A percentile compares a stretch with the other conserved stretches of the same genome.
These are phyloP conservation scores for Umbelopsis ramanniana DNA, from an alignment of 192 early-diverging fungal genomes.

Conservation along the genomic window DNA sequence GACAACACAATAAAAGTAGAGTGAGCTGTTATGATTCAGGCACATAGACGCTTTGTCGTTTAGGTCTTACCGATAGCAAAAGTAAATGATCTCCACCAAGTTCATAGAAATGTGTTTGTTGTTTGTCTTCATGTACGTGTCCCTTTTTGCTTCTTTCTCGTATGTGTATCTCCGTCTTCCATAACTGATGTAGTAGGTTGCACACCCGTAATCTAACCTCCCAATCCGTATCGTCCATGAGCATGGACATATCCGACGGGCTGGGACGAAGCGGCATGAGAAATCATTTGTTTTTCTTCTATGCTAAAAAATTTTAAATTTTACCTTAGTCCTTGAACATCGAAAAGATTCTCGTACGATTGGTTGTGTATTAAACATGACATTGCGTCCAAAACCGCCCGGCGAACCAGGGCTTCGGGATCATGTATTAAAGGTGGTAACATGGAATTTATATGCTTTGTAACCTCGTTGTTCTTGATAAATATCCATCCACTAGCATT, in stretches of 20 bases:
- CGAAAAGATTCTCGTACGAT: slow-evolving; percentile 48
- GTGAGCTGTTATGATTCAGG: slow-evolving; percentile 24
- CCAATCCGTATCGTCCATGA: slow-evolving; percentile 56
- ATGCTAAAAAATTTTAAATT: slow-evolving; percentile 30
- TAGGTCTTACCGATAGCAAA: slow-evolving; percentile 45
- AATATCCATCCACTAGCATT: slow-evolving; percentile 51
- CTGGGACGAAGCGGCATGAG: slow-evolving; percentile 29
- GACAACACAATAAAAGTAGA: background rate
- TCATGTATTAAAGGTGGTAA: slow-evolving; percentile 53
- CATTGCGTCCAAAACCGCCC: slow-evolving; percentile 56
- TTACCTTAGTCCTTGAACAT: slow-evolving; percentile 37
- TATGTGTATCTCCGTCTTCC: slow-evolving; percentile 45
- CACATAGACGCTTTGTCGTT: background rate
- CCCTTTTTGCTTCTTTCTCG: slow-evolving; percentile 6
- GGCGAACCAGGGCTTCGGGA: slow-evolving; percentile 55
- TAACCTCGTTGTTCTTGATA: slow-evolving; percentile 44
- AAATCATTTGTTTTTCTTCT: slow-evolving; percentile 1
- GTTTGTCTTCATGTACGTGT: slow-evolving; percentile 9
- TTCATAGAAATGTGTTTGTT: slow-evolving; percentile 47
- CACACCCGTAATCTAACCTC: slow-evolving; percentile 55
- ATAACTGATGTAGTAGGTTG: slow-evolving; percentile 51
- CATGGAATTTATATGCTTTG: slow-evolving; percentile 36
- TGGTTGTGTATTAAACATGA: slow-evolving; percentile 49
- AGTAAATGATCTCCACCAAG: slow-evolving; percentile 49
- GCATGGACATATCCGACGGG: slow-evolving; percentile 37